Evolutionary conservation across 2,329 filamentous ascomycete species (phyloP).

Genomic region (Sphaceloma murrayae): DNA sequence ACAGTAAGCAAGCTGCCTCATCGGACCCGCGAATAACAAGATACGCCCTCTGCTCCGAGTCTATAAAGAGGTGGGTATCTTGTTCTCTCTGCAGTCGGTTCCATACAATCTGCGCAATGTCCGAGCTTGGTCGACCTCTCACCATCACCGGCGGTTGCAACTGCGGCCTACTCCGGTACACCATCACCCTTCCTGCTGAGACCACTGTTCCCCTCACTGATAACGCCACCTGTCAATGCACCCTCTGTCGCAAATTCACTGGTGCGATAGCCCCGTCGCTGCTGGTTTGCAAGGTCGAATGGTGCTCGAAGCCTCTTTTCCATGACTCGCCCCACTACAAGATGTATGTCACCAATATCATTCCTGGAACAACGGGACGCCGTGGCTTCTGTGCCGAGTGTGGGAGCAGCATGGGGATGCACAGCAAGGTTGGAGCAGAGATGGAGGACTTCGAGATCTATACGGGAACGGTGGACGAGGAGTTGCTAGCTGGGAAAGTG

Average conservation of each 20-base stretch:
- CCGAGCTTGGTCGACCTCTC: not conserved
- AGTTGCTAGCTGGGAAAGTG: not conserved
- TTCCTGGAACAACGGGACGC: not conserved
- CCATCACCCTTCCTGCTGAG: not conserved
- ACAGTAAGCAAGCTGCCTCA: too few species aligned
- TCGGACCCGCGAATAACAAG: too few species aligned
- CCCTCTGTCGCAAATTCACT: conserved; percentile 8
- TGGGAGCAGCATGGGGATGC: conserved; percentile 1
- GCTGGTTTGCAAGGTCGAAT: not conserved
- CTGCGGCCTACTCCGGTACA: not conserved
- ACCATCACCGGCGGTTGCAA: conserved; percentile 5
- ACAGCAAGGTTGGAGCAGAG: not conserved
- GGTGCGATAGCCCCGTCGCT: not conserved
- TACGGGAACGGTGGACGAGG: conserved; percentile 1
- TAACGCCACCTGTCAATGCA: conserved; percentile 2
- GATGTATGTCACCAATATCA: not conserved
- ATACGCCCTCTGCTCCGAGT: too few species aligned
- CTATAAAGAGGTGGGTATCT: too few species aligned
- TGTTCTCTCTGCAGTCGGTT: not conserved
- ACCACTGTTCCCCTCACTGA: not conserved
- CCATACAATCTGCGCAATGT: not conserved
- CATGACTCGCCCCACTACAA: not conserved
- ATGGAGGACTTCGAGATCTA: conserved; percentile 6
- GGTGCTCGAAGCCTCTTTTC: not conserved
- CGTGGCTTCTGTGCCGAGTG: conserved; percentile 4